Percentiles rank a stretch among this genome's conserved stretches.
Conservation (phyloP, 352 stramenopile species). For the Globisporangium spiculum region DNA sequence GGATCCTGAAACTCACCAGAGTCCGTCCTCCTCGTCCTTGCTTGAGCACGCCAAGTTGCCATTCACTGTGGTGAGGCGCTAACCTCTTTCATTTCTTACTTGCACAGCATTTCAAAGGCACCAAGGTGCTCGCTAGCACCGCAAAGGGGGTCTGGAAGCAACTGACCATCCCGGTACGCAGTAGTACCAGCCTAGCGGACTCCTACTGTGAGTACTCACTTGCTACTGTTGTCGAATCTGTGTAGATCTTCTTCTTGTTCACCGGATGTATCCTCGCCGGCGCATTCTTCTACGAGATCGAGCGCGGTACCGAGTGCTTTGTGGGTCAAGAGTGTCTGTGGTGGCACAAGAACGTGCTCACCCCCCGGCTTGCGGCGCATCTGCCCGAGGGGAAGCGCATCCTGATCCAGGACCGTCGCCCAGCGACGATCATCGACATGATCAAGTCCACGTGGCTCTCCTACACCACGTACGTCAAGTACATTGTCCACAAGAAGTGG, state of each 20-base stretch:
- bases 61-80: not conserved
- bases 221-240: not conserved
- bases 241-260: slow-evolving; percentile 76
- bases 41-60: no score
- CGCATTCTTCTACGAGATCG: slow-evolving; percentile 71
- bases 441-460: slow-evolving; percentile 69
- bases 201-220: not conserved
- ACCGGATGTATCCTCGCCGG: slow-evolving; percentile 58
- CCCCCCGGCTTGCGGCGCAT: slow-evolving; percentile 27
- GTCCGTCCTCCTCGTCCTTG: slow-evolving; percentile 20
- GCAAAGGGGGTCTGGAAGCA: slow-evolving; percentile 52
- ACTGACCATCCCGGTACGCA: slow-evolving; percentile 56
- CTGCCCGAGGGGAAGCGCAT: slow-evolving; percentile 58
- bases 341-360: slow-evolving; percentile 59
- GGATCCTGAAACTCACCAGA: slow-evolving; percentile 68
- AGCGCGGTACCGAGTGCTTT: slow-evolving; percentile 67
- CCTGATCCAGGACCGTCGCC: slow-evolving; percentile 53
- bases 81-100: not conserved
- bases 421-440: slow-evolving; percentile 64
- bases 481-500: not conserved
- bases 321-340: slow-evolving; percentile 52
- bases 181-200: not conserved
- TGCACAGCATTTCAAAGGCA: slow-evolving; percentile 61
- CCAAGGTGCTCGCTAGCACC: slow-evolving; percentile 59
- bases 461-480: slow-evolving; percentile 43